Percentiles rank a stretch among this genome's conserved stretches.
Evolutionary conservation across 225 moss, liverwort and hornwort species (phyloP).

Genomic region (Marchantia paleacea): DNA sequence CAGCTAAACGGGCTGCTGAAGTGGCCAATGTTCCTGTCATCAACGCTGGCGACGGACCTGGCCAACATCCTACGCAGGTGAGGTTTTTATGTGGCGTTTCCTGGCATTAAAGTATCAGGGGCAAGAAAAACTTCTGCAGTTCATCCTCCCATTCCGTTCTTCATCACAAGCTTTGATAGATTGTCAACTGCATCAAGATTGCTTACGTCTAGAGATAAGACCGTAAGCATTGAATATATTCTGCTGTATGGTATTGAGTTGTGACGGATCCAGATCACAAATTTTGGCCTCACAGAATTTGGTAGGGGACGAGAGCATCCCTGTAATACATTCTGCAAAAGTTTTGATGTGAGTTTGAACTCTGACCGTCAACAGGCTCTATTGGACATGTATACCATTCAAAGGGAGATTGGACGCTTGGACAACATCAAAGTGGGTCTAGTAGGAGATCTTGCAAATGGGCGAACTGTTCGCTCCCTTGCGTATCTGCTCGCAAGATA

Average conservation of each 20-base stretch:
- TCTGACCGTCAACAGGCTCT: slow-evolving; percentile 53
- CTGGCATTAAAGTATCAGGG: not conserved
- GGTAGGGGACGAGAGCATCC: not conserved
- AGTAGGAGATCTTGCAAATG: slow-evolving; percentile 95
- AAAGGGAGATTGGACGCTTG: slow-evolving; percentile 81
- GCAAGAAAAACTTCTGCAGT: not conserved
- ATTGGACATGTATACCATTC: slow-evolving; percentile 89
- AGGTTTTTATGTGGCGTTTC: not conserved
- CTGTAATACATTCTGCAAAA: not conserved
- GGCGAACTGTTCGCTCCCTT: slow-evolving; percentile 89
- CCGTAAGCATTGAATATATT: not conserved
- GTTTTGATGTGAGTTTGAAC: not conserved
- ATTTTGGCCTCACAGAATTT: not conserved
- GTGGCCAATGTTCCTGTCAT: slow-evolving; percentile 85
- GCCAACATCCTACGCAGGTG: slow-evolving; percentile 99
- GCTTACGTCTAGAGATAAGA: not conserved
- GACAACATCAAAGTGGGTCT: slow-evolving; percentile 88
- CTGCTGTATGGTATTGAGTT: not conserved
- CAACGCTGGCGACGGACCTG: slow-evolving; percentile 98
- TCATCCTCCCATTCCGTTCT: not conserved
- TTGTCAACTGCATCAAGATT: not conserved
- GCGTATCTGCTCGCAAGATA: slow-evolving; percentile 78
- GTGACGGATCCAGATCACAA: not conserved
- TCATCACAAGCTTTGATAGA: not conserved
- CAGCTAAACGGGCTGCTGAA: slow-evolving; percentile 76